Percentiles rank a stretch among this genome's conserved stretches.
Conservation (phyloP, 2,329 filamentous ascomycete species). For the Cryphonectria parasitica region DNA sequence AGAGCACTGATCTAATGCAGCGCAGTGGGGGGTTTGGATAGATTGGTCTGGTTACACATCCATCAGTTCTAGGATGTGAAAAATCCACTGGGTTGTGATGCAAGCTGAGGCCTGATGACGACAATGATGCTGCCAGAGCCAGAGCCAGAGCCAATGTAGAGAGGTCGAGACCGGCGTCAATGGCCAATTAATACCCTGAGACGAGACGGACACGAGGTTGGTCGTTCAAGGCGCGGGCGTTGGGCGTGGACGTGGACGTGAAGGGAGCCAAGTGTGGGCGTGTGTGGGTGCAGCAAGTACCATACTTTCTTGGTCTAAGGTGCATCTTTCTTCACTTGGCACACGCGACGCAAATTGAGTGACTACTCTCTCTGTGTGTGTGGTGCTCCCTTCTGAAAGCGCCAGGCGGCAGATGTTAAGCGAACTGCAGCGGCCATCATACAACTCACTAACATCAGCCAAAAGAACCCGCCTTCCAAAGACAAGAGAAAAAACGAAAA, state of each 20-base stretch:
- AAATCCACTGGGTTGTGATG: neutral
- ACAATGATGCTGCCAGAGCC: neutral
- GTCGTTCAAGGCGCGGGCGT: neutral
- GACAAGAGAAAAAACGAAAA: neutral
- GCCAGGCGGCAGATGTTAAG: neutral
- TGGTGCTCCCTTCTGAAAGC: neutral
- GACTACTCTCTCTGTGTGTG: neutral
- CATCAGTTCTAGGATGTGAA: neutral
- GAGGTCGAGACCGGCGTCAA: neutral
- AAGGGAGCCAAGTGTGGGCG: constrained; percentile 2
- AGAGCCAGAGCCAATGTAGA: neutral
- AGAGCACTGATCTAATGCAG: neutral
- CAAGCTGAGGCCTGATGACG: neutral
- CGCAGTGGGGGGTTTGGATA: neutral
- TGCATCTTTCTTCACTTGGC: neutral
- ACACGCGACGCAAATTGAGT: neutral
- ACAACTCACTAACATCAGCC: neutral
- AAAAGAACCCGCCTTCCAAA: neutral
- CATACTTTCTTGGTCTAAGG: constrained; percentile 1
- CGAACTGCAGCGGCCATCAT: neutral
- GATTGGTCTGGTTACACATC: neutral
- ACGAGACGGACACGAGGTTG: constrained; percentile 2
- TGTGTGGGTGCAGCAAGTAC: neutral
- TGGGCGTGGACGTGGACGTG: constrained; percentile 5
- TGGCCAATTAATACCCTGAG: neutral